Evolutionary conservation across 768 basidiomycete genomes (phyloP), one percentile per base, ranked within the genome.

Genomic region (Termitomyces heimii): DNA sequence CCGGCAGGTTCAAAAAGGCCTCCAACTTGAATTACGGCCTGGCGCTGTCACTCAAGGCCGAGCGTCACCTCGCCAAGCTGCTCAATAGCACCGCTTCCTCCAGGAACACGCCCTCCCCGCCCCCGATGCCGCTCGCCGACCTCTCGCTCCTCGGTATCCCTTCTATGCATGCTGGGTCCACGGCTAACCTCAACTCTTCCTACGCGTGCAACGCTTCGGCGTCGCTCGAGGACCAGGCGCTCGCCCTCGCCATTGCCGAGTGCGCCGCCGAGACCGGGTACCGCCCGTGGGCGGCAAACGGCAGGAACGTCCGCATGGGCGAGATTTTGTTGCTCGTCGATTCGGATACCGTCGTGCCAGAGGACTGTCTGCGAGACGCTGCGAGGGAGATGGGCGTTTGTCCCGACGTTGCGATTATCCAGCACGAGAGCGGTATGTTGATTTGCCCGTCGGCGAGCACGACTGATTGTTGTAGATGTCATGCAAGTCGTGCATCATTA

Each of bases 1-100:
- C 87, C 4, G 93, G 94, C 32, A 81, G 92, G 22, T 96, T 96
- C 79, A 96, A 96, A 77, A 96, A 96, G 72, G 92, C 92, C 1
- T 86, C 85, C 16, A 96, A 96, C 71, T 86, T 95, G 87, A 96
- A 95, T 67, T 93, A 88, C 63, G 91, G 81, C 66, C n/a, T n/a
- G n/a, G n/a, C n/a, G n/a, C n/a, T n/a, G 5, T 86, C 84, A 2
- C 73, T 92, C 44, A 85, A 84, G 65, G 71, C 71, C 60, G 80
- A 80, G 68, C 75, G 62, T 55, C 79, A 77, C 67, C 77, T 84
- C 47, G 75, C 74, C 9, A 64, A 65, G n/a, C 71, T 84, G 52
- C 67, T 82, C 26, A 62, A 35, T 29, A 40, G 46, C n/a, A 48
- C 24, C 29, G 16, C 45, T 10, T 46, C 47, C 1, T 35, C 34